Percentiles rank a stretch among this genome's conserved stretches.
Conservation (phyloP, 2,329 filamentous ascomycete genomes). For the Xylaria arbuscula region DNA sequence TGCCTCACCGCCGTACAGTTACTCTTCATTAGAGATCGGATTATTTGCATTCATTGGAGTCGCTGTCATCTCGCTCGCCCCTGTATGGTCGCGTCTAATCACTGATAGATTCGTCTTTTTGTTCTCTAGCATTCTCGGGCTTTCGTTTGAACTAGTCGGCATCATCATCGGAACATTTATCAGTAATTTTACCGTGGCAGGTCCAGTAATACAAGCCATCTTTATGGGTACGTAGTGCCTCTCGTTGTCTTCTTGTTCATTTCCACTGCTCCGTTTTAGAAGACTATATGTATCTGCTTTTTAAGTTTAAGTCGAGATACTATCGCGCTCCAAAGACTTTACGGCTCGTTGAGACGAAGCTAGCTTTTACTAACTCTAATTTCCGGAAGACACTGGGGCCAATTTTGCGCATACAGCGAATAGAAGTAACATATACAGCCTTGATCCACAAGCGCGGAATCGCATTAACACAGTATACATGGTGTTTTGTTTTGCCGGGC, state of each 20-base stretch:
- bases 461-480: constrained; percentile 86
- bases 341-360: constrained; percentile 49
- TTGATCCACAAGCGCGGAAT: constrained; percentile 78
- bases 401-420: constrained; percentile 82
- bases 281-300: too few relatives aligned
- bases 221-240: constrained; percentile 32
- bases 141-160: constrained; percentile 68
- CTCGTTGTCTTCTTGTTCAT: background rate
- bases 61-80: constrained; percentile 72
- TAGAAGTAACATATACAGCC: constrained; percentile 73
- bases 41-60: constrained; percentile 84
- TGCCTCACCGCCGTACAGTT: constrained; percentile 74
- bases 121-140: constrained; percentile 73
- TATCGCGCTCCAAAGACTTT: too few relatives aligned
- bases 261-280: background rate
- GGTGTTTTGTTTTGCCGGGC: constrained; percentile 78
- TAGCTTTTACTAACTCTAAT: constrained; percentile 1
- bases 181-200: constrained; percentile 73
- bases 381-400: constrained; percentile 76
- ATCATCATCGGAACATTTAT: constrained; percentile 76
- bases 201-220: constrained; percentile 73
- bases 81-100: constrained; percentile 75
- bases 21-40: constrained; percentile 75
- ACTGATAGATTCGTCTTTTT: constrained; percentile 77
- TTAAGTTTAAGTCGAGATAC: background rate